Evolutionary conservation across 2,329 filamentous ascomycete genomes (phyloP), one percentile per base, ranked within the genome.

Genomic region (Dactylonectria macrodidyma): DNA sequence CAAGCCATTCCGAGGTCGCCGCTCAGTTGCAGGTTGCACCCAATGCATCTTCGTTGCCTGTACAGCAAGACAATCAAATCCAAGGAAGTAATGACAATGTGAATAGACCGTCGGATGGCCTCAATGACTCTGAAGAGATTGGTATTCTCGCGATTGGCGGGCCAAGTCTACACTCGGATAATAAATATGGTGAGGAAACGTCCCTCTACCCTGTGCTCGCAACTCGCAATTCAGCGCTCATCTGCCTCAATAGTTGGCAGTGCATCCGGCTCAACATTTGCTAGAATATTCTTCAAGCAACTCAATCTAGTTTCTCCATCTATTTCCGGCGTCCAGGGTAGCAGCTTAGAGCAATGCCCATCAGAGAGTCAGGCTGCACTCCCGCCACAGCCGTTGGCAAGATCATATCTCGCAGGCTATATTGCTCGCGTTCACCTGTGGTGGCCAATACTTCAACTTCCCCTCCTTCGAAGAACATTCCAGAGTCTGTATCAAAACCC

Each of bases 371-470:
- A 26, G 44, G 73, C 73, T n/a, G 66, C 62, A 1, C 62, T 77
- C 3, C 75, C 75, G 1, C 69, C 75, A 2, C 68, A 69, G 14
- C 47, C 63, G 3, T 55, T 71, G 5, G 71, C 75, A 3, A 64
- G 54, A 16, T 60, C 65, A 7, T 65, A 75, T 3, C 38, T 76
- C 10, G 34, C 38, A 11, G 61, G 58, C 8, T 76, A 76, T 34
- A 76, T 77, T 33, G 64, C 69, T 24, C 65, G 65, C 2, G 56
- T 76, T n/a, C 75, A 77, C n/a, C 33, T 61, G 3, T 77, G 75
- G 73, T 77, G 75, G 75, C 75, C 75, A 2, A 66, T 76, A n/a
- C 47, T 77, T 3, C 67, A 63, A 14, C 68, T 77, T n/a, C 71
- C 69, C 0, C 24, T 52, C 3, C 54, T 75, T 16, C 60, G 74